Evolutionary conservation across 2,329 filamentous ascomycete genomes (phyloP).

Genomic region (Beauveria varroae): DNA sequence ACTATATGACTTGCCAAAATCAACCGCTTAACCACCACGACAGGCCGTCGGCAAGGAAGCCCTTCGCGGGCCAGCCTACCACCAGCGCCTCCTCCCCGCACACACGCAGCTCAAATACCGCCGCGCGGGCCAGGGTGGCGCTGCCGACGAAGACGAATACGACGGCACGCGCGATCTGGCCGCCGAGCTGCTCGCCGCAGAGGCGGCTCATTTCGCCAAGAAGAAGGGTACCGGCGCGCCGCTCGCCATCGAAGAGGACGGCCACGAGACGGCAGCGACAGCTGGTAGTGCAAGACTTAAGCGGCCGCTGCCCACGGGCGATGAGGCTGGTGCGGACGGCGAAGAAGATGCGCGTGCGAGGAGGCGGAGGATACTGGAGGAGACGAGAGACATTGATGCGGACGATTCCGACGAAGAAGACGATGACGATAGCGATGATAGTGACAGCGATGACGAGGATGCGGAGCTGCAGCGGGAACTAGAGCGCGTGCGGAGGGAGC

Average conservation of each 20-base stretch:
- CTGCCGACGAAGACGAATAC: slow-evolving; percentile 66
- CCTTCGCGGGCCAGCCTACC: slow-evolving; percentile 85
- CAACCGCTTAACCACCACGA: background rate
- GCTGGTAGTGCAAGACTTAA: slow-evolving; percentile 41
- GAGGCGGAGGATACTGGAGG: slow-evolving; percentile 76
- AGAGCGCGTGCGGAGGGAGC: slow-evolving; percentile 83
- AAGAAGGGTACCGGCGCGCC: slow-evolving; percentile 55
- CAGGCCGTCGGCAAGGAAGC: slow-evolving; percentile 92
- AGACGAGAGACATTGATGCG: slow-evolving; percentile 81
- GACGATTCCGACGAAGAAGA: slow-evolving; percentile 54
- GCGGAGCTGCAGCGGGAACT: slow-evolving; percentile 87
- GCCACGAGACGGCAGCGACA: slow-evolving; percentile 30
- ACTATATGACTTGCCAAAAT: slow-evolving; percentile 14
- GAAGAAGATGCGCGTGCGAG: slow-evolving; percentile 74
- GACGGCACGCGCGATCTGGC: slow-evolving; percentile 69
- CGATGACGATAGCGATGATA: slow-evolving; percentile 39
- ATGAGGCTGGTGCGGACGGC: slow-evolving; percentile 15
- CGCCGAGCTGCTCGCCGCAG: slow-evolving; percentile 81
- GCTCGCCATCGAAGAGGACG: slow-evolving; percentile 37
- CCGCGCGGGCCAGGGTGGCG: slow-evolving; percentile 80
- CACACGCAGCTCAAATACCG: slow-evolving; percentile 89
- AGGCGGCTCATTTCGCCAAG: slow-evolving; percentile 82
- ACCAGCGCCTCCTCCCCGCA: slow-evolving; percentile 89
- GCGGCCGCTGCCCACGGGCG: slow-evolving; percentile 37
- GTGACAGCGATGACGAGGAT: slow-evolving; percentile 43